These are phyloP conservation scores for Dissophora ornata DNA, from an alignment of 192 early-diverging fungal genomes.

Conservation along the genomic window DNA sequence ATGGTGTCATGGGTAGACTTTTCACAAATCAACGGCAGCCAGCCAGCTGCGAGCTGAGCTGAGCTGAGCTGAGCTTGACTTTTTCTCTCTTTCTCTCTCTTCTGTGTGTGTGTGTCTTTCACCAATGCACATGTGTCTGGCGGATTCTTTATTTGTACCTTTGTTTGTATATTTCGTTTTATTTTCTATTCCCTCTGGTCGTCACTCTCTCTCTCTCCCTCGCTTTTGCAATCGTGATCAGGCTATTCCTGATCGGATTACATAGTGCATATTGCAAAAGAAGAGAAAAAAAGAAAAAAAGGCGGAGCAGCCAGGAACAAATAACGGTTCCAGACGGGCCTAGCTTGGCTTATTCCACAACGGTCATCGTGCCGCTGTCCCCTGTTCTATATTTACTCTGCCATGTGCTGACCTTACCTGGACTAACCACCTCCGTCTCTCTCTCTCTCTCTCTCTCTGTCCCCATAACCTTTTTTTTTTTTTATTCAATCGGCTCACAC, in stretches of 20 bases:
- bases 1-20: slow-evolving; percentile 8
- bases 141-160: neutral
- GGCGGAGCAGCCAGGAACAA: neutral
- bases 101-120: neutral
- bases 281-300: neutral
- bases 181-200: slow-evolving; percentile 3
- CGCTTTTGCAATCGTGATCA: too few relatives aligned
- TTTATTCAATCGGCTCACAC: neutral
- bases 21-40: neutral
- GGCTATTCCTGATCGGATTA: neutral
- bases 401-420: too few relatives aligned
- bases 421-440: neutral
- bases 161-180: slow-evolving; percentile 12
- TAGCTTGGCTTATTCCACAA: too few relatives aligned
- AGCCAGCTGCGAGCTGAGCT: slow-evolving; percentile 5
- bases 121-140: neutral
- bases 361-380: neutral
- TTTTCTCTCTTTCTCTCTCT: neutral
- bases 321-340: neutral
- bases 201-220: too few relatives aligned
- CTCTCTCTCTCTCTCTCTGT: slow-evolving; percentile 5
- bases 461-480: slow-evolving; percentile 13
- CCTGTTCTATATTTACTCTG: slow-evolving; percentile 31
- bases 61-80: slow-evolving; percentile 10
- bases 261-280: neutral